Base-by-base conservation (phyloP, 1,284 basidiomycete genomes). In the Microstroma glucosiphilum region DNA sequence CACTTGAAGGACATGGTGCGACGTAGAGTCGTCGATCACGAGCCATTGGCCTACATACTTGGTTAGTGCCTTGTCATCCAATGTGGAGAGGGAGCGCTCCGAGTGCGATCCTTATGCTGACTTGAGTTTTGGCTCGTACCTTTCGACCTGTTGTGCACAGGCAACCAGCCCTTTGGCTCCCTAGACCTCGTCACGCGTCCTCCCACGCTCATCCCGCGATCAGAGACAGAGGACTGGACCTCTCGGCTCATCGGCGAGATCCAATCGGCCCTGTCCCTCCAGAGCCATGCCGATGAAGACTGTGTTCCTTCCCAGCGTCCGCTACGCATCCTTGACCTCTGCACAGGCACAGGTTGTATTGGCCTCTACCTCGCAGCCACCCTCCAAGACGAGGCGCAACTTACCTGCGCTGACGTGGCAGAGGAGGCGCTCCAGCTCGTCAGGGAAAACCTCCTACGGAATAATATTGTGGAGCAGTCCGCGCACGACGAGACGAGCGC, bases 151-250 rank as follows among this genome's bases (percentile, higher is more conserved):
- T n/a, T n/a, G n/a, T n/a, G n/a, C n/a, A 12, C 46, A 48, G 46
- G 46, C 46, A n/a, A 3, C 46, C 46, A 48, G 46, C 46, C 46
- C 46, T 48, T 48, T 48, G 46, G 46, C 46, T 23, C 46, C 7
- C 46, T 48, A 3, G 46, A 48, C 11, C 23, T 48, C 17, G 4
- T 23, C 23, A 12, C 11, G 3, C 17, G 54, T 1, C 40, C 51
- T 12, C 62, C 62, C 12, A 61, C 54, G 9, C 43, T 64, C 26
- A 64, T 64, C 25, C 62, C 62, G 1, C 26, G 62, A 42, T 59
- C 59, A 8, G 62, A 64, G 51, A 64, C 62, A 13, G 62, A 64
- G 49, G 57, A 57, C 19, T 59, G 59, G 42, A 25, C 40, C 6
- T 40, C 40, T 4, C 30, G 55, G 8, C 37, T 58, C 4, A 13